Percentiles rank a stretch among this genome's conserved stretches.
These are phyloP conservation scores for Exophiala aquamarina DNA, from an alignment of 2,329 filamentous ascomycete species.

Conservation along the genomic window DNA sequence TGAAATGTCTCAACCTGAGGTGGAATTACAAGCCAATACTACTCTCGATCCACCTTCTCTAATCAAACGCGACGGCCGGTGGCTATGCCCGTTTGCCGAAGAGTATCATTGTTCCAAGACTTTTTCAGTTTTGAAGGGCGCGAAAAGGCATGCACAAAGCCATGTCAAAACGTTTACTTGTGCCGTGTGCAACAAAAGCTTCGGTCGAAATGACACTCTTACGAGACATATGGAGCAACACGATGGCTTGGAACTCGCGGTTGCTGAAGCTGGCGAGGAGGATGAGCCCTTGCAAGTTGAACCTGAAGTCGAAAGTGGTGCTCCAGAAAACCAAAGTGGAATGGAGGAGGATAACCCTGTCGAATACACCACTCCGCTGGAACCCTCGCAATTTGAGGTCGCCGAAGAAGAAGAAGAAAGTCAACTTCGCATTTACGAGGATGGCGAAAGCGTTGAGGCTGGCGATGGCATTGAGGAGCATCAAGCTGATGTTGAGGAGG, in stretches of 20 bases:
- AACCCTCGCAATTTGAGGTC: too few relatives aligned
- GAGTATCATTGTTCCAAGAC: conserved; percentile 17
- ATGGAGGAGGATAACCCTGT: too few relatives aligned
- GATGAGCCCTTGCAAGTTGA: too few relatives aligned
- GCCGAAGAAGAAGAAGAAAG: too few relatives aligned
- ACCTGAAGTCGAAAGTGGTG: too few relatives aligned
- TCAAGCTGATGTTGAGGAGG: neutral
- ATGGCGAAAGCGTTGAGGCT: too few relatives aligned
- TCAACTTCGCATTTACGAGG: too few relatives aligned
- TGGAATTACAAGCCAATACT: neutral
- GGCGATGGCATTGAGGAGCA: too few relatives aligned
- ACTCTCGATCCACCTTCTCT: neutral
- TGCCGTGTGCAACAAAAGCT: conserved; percentile 16
- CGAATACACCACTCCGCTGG: too few relatives aligned
- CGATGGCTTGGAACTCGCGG: conserved; percentile 5
- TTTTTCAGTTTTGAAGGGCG: conserved; percentile 13
- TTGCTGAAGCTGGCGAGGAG: conserved; percentile 8
- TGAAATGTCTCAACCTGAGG: too few relatives aligned
- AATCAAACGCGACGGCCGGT: conserved; percentile 9
- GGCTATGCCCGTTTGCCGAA: conserved; percentile 19
- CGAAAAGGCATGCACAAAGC: conserved; percentile 19
- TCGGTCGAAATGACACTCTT: conserved; percentile 16
- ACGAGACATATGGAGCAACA: conserved; percentile 18
- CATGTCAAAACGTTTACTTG: conserved; percentile 19
- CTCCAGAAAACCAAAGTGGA: too few relatives aligned